These are phyloP conservation scores for Trypanosoma melophagium DNA, from an alignment of 208 protist species.

Conservation along the genomic window DNA sequence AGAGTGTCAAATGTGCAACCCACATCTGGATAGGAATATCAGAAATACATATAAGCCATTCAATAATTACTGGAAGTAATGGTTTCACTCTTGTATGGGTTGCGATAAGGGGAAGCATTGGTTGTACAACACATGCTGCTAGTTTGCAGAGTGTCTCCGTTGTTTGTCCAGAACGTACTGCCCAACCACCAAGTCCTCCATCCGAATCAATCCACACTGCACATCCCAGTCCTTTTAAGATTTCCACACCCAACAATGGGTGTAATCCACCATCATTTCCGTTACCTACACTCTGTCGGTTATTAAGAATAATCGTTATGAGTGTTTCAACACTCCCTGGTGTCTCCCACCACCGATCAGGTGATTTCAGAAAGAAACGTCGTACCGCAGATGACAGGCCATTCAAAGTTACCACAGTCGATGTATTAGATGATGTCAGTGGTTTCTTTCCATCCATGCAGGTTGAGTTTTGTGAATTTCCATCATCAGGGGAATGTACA, in stretches of 20 bases:
- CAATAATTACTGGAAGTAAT: slow-evolving; percentile 46
- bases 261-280: slow-evolving; percentile 31
- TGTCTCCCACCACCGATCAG: slow-evolving; percentile 5
- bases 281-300: background rate
- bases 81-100: slow-evolving; percentile 41
- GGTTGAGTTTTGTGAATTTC: background rate
- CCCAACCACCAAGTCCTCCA: slow-evolving; percentile 2
- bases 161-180: slow-evolving; percentile 14
- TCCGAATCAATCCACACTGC: slow-evolving; percentile 29
- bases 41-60: slow-evolving; percentile 60
- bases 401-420: slow-evolving; percentile 10
- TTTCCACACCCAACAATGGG: slow-evolving; percentile 55
- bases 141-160: slow-evolving; percentile 10
- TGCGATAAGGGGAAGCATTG: slow-evolving; percentile 19
- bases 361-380: slow-evolving; percentile 18
- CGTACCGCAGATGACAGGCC: slow-evolving; percentile 18
- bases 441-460: background rate
- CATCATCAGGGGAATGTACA: background rate
- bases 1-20: slow-evolving; percentile 41
- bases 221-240: slow-evolving; percentile 50
- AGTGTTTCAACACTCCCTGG: slow-evolving; percentile 18
- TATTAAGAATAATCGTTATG: slow-evolving; percentile 17
- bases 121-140: slow-evolving; percentile 8
- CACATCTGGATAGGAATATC: slow-evolving; percentile 29
- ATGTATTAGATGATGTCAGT: background rate